Evolutionary conservation across 2,329 filamentous ascomycete species (phyloP).

Genomic region (Stemphylium vesicarium): DNA sequence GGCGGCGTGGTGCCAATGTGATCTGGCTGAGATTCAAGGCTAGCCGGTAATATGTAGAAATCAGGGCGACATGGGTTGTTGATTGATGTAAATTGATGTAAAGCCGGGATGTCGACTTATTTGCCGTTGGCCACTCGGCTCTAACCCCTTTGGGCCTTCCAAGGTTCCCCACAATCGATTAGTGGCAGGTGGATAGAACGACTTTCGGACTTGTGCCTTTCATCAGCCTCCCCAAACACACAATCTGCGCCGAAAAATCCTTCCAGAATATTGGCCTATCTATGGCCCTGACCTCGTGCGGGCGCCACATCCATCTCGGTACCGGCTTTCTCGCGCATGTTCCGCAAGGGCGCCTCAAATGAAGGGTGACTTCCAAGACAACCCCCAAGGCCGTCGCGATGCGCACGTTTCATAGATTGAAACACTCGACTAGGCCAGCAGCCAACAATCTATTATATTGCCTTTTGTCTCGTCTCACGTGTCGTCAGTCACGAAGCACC

Average conservation of each 20-base stretch:
- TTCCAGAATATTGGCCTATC: slow-evolving; percentile 25
- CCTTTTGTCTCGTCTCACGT: slow-evolving; percentile 15
- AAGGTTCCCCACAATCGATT: slow-evolving; percentile 19
- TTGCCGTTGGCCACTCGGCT: slow-evolving; percentile 26
- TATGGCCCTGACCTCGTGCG: slow-evolving; percentile 6
- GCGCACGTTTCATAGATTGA: slow-evolving; percentile 30
- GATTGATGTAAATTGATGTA: slow-evolving; percentile 49
- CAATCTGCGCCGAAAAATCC: slow-evolving; percentile 28
- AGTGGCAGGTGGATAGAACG: slow-evolving; percentile 17
- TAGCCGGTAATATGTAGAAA: slow-evolving; percentile 40
- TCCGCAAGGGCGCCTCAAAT: slow-evolving; percentile 30
- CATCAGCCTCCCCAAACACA: slow-evolving; percentile 21
- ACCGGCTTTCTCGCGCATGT: slow-evolving; percentile 12
- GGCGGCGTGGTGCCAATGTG: slow-evolving; percentile 19
- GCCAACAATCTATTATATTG: slow-evolving; percentile 45
- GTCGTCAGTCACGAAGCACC: slow-evolving; percentile 16
- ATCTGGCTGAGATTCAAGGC: slow-evolving; percentile 33
- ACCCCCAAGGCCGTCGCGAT: slow-evolving; percentile 10
- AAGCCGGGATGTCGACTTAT: slow-evolving; percentile 34
- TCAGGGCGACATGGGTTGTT: slow-evolving; percentile 30
- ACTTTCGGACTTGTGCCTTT: slow-evolving; percentile 21
- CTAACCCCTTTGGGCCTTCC: slow-evolving; percentile 27
- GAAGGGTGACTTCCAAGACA: slow-evolving; percentile 16
- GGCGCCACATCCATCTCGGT: slow-evolving; percentile 9
- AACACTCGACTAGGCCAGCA: slow-evolving; percentile 31